Evolutionary conservation across 306 rosid species (phyloP).

Genomic region (Prunus persica): DNA sequence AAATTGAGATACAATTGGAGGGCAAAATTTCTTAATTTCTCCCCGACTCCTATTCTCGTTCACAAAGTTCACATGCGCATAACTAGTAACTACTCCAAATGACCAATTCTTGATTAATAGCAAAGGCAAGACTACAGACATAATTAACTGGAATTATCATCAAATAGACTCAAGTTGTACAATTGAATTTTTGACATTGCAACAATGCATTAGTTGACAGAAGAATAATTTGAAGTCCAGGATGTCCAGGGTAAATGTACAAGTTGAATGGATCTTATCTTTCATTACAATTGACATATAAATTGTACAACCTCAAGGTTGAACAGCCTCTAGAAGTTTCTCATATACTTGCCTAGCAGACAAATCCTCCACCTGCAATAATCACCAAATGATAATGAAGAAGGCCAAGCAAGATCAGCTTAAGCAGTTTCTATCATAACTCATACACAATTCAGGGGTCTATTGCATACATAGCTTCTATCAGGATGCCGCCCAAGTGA

Average conservation of each 20-base stretch:
- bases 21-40: not conserved
- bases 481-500: not conserved
- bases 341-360: conserved; percentile 94
- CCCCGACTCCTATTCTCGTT: not conserved
- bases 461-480: not conserved
- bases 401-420: not conserved
- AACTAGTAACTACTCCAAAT: not conserved
- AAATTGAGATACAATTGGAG: not conserved
- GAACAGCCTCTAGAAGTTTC: conserved; percentile 93
- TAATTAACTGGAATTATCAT: not conserved
- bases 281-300: not conserved
- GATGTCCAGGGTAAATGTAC: not conserved
- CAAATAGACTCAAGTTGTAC: not conserved
- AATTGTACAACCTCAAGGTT: conserved; percentile 47
- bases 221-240: not conserved
- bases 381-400: not conserved
- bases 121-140: not conserved
- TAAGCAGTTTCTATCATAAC: not conserved
- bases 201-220: not conserved
- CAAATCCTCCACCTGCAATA: conserved; percentile 89
- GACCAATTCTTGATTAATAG: not conserved
- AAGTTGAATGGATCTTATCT: not conserved
- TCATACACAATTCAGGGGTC: not conserved
- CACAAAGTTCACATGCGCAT: not conserved
- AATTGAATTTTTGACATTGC: not conserved